A percentile compares a stretch with the other conserved stretches of the same genome.
Conservation (phyloP, 2,329 filamentous ascomycete species). For the Hymenotorrendiella dingleyae region DNA sequence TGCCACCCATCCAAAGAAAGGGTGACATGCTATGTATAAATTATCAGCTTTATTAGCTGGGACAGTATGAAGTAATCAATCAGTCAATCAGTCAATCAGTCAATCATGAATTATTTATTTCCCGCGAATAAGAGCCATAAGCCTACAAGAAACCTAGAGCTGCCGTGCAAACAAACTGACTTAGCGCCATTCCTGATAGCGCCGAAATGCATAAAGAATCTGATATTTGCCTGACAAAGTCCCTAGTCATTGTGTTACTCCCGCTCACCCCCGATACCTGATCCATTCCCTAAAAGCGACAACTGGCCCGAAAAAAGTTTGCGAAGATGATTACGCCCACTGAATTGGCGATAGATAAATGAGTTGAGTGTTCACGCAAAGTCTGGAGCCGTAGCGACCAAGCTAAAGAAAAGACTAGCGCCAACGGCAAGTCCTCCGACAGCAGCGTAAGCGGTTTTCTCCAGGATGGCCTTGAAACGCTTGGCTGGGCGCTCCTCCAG, state of each 20-base stretch:
- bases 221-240: constrained; percentile 10
- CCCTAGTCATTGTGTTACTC: constrained; percentile 9
- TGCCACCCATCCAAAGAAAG: too few species aligned
- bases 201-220: constrained; percentile 19
- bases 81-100: neutral
- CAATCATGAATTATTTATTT: neutral
- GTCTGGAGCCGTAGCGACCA: constrained; percentile 35
- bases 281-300: neutral
- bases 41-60: too few species aligned
- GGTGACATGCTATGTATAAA: too few species aligned
- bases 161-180: constrained; percentile 12
- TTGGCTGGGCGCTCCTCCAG: constrained; percentile 24
- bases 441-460: constrained; percentile 28
- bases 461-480: constrained; percentile 24
- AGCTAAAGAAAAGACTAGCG: constrained; percentile 31
- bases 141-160: constrained; percentile 6
- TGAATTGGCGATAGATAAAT: too few species aligned
- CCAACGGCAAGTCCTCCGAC: constrained; percentile 33
- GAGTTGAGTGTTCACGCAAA: constrained; percentile 26
- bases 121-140: constrained; percentile 14
- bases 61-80: neutral
- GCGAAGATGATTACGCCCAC: neutral
- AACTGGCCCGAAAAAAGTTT: neutral
- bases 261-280: constrained; percentile 1
- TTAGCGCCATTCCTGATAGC: constrained; percentile 14